Conservation (phyloP, 305 asterid genomes). For the Euphrasia arctica region DNA sequence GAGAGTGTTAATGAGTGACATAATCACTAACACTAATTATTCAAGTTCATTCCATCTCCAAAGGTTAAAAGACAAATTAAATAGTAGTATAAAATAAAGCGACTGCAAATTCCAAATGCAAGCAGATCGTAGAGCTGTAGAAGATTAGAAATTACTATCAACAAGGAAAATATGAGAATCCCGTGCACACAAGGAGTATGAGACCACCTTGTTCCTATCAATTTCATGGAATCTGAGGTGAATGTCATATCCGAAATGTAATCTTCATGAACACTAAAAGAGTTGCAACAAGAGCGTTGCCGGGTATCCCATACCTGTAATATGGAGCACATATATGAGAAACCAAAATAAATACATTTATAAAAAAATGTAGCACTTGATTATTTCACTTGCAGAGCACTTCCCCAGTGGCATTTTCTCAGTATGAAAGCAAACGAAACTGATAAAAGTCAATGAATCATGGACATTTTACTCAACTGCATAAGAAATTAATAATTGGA, state of each 20-base stretch:
- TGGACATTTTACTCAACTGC: not conserved
- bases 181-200: slow-evolving; percentile 5
- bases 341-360: not conserved
- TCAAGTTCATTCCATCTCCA: too few species aligned
- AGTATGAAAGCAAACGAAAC: slow-evolving; percentile 10
- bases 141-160: too few species aligned
- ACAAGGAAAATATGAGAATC: not conserved
- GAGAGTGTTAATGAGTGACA: too few species aligned
- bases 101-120: too few species aligned
- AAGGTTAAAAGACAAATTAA: not conserved
- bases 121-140: too few species aligned
- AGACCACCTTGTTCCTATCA: slow-evolving; percentile 73
- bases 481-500: not conserved
- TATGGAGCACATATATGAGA: slow-evolving; percentile 16
- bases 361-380: not conserved
- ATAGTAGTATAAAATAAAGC: not conserved
- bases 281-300: slow-evolving; percentile 72
- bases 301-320: slow-evolving; percentile 92
- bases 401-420: not conserved
- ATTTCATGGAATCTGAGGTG: slow-evolving; percentile 72
- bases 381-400: not conserved
- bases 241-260: slow-evolving; percentile 83
- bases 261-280: slow-evolving; percentile 69
- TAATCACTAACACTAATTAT: too few species aligned
- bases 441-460: not conserved